A percentile compares a stretch with the other conserved stretches of the same genome.
These are phyloP conservation scores for Tuber melanosporum DNA, from an alignment of 495 filamentous ascomycete species.

Conservation along the genomic window DNA sequence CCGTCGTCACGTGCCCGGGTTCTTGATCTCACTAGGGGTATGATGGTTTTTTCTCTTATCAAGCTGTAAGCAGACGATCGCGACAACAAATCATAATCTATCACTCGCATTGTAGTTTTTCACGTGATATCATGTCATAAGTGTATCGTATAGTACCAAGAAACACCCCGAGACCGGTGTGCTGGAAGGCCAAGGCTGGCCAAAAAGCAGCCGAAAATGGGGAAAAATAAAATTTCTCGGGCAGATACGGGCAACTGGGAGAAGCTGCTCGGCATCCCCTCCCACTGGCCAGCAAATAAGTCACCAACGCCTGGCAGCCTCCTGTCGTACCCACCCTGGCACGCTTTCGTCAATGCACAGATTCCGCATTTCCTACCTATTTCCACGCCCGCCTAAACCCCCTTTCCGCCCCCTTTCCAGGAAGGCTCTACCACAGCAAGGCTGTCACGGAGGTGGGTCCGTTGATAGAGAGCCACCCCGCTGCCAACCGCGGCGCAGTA, in stretches of 20 bases:
- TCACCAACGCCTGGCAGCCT: not conserved
- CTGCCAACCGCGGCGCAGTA: not conserved
- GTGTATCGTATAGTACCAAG: not conserved
- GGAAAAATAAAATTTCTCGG: not conserved
- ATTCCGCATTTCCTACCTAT: not conserved
- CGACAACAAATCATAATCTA: not conserved
- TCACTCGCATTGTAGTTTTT: not conserved
- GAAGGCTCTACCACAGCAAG: not conserved
- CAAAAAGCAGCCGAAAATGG: not conserved
- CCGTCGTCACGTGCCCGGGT: no score
- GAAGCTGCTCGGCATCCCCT: not conserved
- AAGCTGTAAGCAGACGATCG: not conserved
- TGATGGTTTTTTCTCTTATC: not conserved
- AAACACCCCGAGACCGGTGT: not conserved
- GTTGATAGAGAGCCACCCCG: not conserved
- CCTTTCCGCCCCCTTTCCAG: not conserved
- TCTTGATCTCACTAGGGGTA: no score
- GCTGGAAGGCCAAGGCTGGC: not conserved
- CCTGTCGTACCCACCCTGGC: not conserved
- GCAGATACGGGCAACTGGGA: not conserved
- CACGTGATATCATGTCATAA: not conserved
- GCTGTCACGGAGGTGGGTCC: not conserved
- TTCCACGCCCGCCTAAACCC: not conserved
- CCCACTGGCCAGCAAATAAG: not conserved
- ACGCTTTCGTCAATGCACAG: not conserved